Percentiles rank a stretch among this genome's conserved stretches.
Conservation (phyloP, 169 alveolate species). For the Eimeria sp. region DNA sequence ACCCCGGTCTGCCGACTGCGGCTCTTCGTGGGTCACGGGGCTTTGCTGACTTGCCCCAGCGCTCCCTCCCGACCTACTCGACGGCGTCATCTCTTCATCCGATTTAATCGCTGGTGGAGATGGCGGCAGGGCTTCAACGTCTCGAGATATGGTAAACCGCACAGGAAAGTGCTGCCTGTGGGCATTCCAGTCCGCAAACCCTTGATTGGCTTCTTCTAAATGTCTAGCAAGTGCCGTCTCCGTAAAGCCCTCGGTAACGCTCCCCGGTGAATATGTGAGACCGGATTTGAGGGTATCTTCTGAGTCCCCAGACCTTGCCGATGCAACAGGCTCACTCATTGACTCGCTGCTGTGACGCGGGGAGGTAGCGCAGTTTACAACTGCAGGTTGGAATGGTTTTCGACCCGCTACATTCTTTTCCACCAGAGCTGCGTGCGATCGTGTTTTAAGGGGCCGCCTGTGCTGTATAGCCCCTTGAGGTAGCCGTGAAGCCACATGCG, state of each 20-base stretch:
- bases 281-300: background rate
- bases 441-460: slow-evolving; percentile 19
- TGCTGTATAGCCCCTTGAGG: slow-evolving; percentile 58
- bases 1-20: background rate
- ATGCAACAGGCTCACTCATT: slow-evolving; percentile 20
- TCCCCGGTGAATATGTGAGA: slow-evolving; percentile 5
- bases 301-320: slow-evolving; percentile 59
- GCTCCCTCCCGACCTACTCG: background rate
- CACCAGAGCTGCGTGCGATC: background rate
- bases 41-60: background rate
- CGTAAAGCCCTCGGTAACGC: background rate
- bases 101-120: slow-evolving; percentile 5
- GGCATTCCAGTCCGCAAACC: background rate
- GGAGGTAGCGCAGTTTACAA: background rate
- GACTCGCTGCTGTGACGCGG: background rate
- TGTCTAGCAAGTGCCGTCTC: background rate
- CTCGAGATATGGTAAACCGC: slow-evolving; percentile 5
- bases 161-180: background rate
- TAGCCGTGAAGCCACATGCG: slow-evolving; percentile 70
- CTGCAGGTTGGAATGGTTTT: background rate
- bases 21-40: slow-evolving; percentile 9
- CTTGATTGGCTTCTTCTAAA: background rate
- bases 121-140: slow-evolving; percentile 50
- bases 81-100: slow-evolving; percentile 18
- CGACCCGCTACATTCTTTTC: background rate